Percentiles rank a stretch among this genome's conserved stretches.
These are phyloP conservation scores for Polysphondylium violaceum DNA, from an alignment of 78 protist species.

Conservation along the genomic window DNA sequence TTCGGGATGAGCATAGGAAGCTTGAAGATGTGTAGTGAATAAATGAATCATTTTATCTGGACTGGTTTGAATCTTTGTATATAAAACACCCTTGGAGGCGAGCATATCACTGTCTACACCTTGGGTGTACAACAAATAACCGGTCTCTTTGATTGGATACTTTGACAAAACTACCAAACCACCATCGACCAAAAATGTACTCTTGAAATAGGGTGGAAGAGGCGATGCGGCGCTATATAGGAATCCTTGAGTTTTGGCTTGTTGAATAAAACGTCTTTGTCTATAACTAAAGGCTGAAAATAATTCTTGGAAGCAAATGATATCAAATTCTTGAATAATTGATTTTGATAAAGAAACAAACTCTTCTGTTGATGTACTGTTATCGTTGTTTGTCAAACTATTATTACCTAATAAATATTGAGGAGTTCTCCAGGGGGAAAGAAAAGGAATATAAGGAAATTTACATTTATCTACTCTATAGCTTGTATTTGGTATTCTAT, in stretches of 20 bases:
- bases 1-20: constrained; percentile 34
- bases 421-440: constrained; percentile 67
- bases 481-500: constrained; percentile 30
- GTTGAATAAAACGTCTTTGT: constrained; percentile 44
- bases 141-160: constrained; percentile 18
- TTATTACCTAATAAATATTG: not conserved
- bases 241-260: constrained; percentile 35
- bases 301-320: constrained; percentile 63
- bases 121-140: constrained; percentile 30
- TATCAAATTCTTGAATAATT: constrained; percentile 43
- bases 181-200: constrained; percentile 62
- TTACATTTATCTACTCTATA: constrained; percentile 28
- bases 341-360: constrained; percentile 1
- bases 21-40: constrained; percentile 70
- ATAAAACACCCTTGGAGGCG: constrained; percentile 53
- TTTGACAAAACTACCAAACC: constrained; percentile 49
- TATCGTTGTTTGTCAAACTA: not conserved
- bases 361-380: constrained; percentile 1
- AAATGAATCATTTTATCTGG: constrained; percentile 29
- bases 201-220: constrained; percentile 22
- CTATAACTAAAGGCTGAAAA: constrained; percentile 68
- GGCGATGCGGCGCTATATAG: constrained; percentile 39
- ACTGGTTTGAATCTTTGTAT: constrained; percentile 15
- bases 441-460: constrained; percentile 46
- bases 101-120: constrained; percentile 74